A percentile compares a stretch with the other conserved stretches of the same genome.
Evolutionary conservation across 2,329 filamentous ascomycete genomes (phyloP).

Genomic region (Podosphaera fusca): DNA sequence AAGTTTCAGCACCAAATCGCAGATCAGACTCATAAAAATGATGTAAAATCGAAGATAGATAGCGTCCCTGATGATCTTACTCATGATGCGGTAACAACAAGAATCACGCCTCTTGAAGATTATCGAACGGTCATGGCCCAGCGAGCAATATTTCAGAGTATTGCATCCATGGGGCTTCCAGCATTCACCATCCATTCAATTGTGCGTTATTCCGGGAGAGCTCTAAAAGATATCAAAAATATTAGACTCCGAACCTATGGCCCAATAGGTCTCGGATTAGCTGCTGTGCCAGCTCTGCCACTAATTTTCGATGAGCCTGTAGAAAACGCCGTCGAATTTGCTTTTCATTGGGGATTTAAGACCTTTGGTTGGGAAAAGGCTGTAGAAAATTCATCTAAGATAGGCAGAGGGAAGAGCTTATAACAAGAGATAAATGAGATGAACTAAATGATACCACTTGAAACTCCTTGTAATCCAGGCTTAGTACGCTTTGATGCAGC

Average conservation of each 20-base stretch:
- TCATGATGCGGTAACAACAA: constrained; percentile 16
- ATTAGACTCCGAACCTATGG: constrained; percentile 56
- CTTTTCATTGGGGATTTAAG: constrained; percentile 65
- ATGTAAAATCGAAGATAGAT: constrained; percentile 10
- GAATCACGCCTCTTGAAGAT: constrained; percentile 58
- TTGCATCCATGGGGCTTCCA: constrained; percentile 57
- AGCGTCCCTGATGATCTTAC: constrained; percentile 4
- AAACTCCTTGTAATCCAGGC: too few species aligned
- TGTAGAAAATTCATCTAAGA: constrained; percentile 30
- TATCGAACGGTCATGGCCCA: constrained; percentile 81
- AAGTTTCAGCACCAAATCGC: constrained; percentile 23
- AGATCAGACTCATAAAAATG: constrained; percentile 13
- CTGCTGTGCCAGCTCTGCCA: constrained; percentile 63
- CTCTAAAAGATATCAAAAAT: constrained; percentile 68
- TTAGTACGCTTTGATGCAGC: too few species aligned
- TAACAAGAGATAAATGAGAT: constrained; percentile 5
- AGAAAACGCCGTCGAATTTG: constrained; percentile 74
- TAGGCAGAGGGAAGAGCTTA: constrained; percentile 27
- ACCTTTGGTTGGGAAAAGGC: constrained; percentile 38
- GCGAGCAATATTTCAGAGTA: constrained; percentile 66
- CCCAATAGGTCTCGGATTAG: constrained; percentile 64
- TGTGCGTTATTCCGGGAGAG: constrained; percentile 66
- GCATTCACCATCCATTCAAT: constrained; percentile 30
- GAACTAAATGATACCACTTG: constrained; percentile 3
- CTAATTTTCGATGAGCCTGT: constrained; percentile 79